Evolutionary conservation across 148 eudicot species (phyloP).

Genomic region (Drosera capensis): DNA sequence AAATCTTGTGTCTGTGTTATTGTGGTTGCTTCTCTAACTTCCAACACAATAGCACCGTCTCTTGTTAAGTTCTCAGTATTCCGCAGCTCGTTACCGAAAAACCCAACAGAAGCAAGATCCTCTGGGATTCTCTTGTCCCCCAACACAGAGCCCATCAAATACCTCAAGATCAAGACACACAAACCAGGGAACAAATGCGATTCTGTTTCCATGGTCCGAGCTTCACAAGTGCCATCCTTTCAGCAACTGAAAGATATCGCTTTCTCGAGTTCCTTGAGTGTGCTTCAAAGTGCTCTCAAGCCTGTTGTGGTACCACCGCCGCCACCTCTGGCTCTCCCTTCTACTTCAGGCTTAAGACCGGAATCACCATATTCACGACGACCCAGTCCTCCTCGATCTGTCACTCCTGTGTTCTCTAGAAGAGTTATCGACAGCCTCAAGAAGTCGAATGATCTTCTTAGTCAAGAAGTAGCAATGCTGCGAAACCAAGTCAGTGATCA

Average conservation of each 20-base stretch:
- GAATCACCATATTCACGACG: conserved; percentile 53
- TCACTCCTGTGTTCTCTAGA: conserved; percentile 51
- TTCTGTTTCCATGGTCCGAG: conserved; percentile 43
- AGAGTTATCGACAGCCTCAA: conserved; percentile 65
- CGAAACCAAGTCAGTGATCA: conserved; percentile 45
- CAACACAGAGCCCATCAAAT: conserved; percentile 47
- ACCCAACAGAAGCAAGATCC: conserved; percentile 20
- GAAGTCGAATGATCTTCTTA: conserved; percentile 60
- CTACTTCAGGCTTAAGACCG: conserved; percentile 32
- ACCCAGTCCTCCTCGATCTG: conserved; percentile 60
- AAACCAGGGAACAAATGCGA: conserved; percentile 25
- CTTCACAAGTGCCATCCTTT: conserved; percentile 65
- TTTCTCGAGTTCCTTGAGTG: conserved; percentile 63
- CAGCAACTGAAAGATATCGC: conserved; percentile 49
- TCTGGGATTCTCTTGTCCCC: conserved; percentile 42
- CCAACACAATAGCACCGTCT: too few species aligned
- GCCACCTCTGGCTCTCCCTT: conserved; percentile 19
- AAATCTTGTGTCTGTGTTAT: too few species aligned
- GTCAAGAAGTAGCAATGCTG: conserved; percentile 69
- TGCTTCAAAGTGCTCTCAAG: conserved; percentile 45
- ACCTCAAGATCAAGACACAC: conserved; percentile 50
- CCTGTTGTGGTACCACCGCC: conserved; percentile 21
- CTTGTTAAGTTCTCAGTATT: too few species aligned
- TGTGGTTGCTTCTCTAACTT: too few species aligned
- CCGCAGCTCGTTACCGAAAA: too few species aligned